These are phyloP conservation scores for Physaria fendleri DNA, from an alignment of 345 rosid genomes.

Conservation along the genomic window DNA sequence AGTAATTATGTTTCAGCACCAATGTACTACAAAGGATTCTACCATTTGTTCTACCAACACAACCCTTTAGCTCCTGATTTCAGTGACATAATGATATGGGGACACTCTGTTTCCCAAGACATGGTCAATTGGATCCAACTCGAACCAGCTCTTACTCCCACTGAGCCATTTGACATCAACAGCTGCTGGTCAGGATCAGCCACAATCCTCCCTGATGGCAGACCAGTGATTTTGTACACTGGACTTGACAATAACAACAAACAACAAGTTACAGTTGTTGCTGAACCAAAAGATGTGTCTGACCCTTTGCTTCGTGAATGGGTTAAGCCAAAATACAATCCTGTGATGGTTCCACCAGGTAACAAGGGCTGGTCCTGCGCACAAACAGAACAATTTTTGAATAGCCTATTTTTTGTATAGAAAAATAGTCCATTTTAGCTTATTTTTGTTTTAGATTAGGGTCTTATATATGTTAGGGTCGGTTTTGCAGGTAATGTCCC, in stretches of 20 bases:
- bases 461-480: too few species aligned
- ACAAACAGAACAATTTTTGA: too few species aligned
- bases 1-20: conserved; percentile 42
- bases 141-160: conserved; percentile 45
- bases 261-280: conserved; percentile 57
- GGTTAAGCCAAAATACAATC: conserved; percentile 48
- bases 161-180: conserved; percentile 46
- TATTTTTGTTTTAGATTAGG: too few species aligned
- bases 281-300: conserved; percentile 42
- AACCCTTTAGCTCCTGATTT: conserved; percentile 54
- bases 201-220: conserved; percentile 51
- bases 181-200: conserved; percentile 74
- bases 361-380: too few species aligned
- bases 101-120: conserved; percentile 63
- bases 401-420: too few species aligned
- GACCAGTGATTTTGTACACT: conserved; percentile 55
- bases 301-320: conserved; percentile 62
- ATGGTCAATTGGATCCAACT: conserved; percentile 65
- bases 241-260: conserved; percentile 35
- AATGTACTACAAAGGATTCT: conserved; percentile 64
- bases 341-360: conserved; percentile 43
- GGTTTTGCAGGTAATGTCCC: conserved; percentile 8
- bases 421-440: too few species aligned
- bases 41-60: conserved; percentile 40
- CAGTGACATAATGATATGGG: conserved; percentile 45